Base-by-base conservation (phyloP, 495 filamentous ascomycete species). In the Aspergillus ostianus region DNA sequence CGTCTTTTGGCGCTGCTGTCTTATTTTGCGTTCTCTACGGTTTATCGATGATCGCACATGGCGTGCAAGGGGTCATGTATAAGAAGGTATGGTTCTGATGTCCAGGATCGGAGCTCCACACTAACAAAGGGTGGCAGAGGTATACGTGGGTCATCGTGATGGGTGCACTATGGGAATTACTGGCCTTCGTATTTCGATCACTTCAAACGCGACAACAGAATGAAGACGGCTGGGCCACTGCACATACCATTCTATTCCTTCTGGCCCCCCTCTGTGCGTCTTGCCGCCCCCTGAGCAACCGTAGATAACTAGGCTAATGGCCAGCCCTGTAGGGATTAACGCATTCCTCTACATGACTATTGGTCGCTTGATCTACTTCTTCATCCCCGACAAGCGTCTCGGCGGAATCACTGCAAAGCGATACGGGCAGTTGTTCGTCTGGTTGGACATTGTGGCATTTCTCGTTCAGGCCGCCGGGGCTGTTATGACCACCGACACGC, bases 341-440 rank as follows among this genome's bases (percentile, higher is more conserved):
- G 86, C 86, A 3, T 89, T 83, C 63, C 74, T 79, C n/a, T 90
- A 89, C 75, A 88, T 89, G 85, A 80, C 83, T 17, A 69, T 89
- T 51, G 85, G 83, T 1, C 77, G 87, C 7, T 77, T 89, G 75
- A 80, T 89, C 17, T 76, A 77, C 64, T 83, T 82, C 68, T 87
- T 81, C 70, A 64, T 82, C n/a, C 74, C 79, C 1, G 67, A 70
- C 10, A 68, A 79, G 32, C 71, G 70, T 21, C 70, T 88, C 9
- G 72, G 66, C 44, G 63, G 74, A 2, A 72, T 90, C 63, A 79
- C 80, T 18, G 79, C 83, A 0, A 69, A 67, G 47, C 69, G 68
- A 20, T 76, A 86, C 27, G 80, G 76, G 10, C 73, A 77, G 26
- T 74, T 84, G 59, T 91, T 90, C 58, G 85, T 90, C 32, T 75